These are phyloP conservation scores for Sporisorium iseilematis-ciliati DNA, from an alignment of 1,284 basidiomycete genomes.

Conservation along the genomic window DNA sequence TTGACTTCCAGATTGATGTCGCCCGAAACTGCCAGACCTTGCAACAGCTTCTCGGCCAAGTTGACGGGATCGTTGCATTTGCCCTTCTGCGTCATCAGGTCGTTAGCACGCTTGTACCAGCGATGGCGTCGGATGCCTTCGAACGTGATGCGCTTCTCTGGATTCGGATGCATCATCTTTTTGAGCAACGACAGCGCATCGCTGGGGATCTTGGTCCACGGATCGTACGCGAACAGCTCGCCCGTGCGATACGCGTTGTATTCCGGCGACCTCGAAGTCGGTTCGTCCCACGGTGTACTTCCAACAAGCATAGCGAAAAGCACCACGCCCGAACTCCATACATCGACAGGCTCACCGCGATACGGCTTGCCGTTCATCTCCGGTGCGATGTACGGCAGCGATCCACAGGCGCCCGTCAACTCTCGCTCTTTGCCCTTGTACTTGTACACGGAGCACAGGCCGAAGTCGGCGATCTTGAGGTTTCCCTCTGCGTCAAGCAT, in stretches of 20 bases:
- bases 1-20: slow-evolving; percentile 58
- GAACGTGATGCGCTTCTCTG: slow-evolving; percentile 56
- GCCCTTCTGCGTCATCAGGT: slow-evolving; percentile 58
- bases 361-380: slow-evolving; percentile 78
- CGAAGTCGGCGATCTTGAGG: slow-evolving; percentile 95
- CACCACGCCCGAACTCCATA: slow-evolving; percentile 95
- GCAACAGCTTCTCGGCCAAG: slow-evolving; percentile 67
- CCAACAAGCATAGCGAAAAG: slow-evolving; percentile 91
- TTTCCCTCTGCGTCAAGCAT: slow-evolving; percentile 73
- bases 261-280: slow-evolving; percentile 82
- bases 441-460: slow-evolving; percentile 89
- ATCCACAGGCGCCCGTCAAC: slow-evolving; percentile 78
- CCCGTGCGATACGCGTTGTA: slow-evolving; percentile 82
- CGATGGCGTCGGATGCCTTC: slow-evolving; percentile 65
- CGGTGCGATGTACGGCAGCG: slow-evolving; percentile 93
- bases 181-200: slow-evolving; percentile 72
- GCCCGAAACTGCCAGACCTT: slow-evolving; percentile 66
- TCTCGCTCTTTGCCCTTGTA: slow-evolving; percentile 82
- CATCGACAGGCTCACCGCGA: slow-evolving; percentile 90
- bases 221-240: slow-evolving; percentile 77
- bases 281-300: slow-evolving; percentile 98
- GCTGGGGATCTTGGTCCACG: slow-evolving; percentile 81
- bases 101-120: slow-evolving; percentile 65
- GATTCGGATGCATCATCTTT: slow-evolving; percentile 65
- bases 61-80: slow-evolving; percentile 66